phyloP scores from a whole-genome alignment of 1,284 basidiomycete species.

The Gymnopus androsaceus region DNA sequence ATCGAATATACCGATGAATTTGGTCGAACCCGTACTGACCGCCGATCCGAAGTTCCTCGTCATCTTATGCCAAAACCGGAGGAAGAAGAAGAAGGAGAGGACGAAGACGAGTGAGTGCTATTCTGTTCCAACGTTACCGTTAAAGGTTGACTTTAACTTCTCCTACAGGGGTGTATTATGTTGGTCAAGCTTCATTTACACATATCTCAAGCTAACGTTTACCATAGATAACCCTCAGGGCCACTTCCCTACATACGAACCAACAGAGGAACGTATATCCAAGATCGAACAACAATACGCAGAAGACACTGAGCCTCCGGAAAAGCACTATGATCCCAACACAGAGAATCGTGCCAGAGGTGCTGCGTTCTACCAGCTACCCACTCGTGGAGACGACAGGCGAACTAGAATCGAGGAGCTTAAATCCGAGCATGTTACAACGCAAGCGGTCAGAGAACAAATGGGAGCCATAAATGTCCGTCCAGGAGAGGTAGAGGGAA shows the following conservation, averaged over 20 bases:
- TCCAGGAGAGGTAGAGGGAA: constrained; percentile 69
- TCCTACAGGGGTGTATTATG: constrained; percentile 53
- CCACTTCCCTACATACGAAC: constrained; percentile 86
- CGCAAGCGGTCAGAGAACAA: constrained; percentile 63
- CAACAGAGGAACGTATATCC: constrained; percentile 75
- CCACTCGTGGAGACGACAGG: constrained; percentile 79
- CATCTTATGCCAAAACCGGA: constrained; percentile 47
- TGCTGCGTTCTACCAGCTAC: constrained; percentile 90
- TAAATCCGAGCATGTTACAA: constrained; percentile 67
- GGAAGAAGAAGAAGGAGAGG: constrained; percentile 41
- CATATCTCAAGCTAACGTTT: constrained; percentile 18
- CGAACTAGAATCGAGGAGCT: constrained; percentile 84
- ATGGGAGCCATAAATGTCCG: constrained; percentile 56
- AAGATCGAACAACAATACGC: constrained; percentile 74
- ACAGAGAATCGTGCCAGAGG: constrained; percentile 85
- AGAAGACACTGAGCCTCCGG: constrained; percentile 74
- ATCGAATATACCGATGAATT: constrained; percentile 88
- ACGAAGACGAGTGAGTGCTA: constrained; percentile 54
- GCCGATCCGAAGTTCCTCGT: constrained; percentile 77
- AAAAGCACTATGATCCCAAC: constrained; percentile 81
- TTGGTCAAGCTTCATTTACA: constrained; percentile 40
- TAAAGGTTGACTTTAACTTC: constrained; percentile 10
- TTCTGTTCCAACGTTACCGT: constrained; percentile 7
- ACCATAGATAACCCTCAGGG: constrained; percentile 71
- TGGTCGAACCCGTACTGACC: constrained; percentile 70